Evolutionary conservation across 2,329 filamentous ascomycete species (phyloP).

Genomic region (Diaporthe vaccinii): DNA sequence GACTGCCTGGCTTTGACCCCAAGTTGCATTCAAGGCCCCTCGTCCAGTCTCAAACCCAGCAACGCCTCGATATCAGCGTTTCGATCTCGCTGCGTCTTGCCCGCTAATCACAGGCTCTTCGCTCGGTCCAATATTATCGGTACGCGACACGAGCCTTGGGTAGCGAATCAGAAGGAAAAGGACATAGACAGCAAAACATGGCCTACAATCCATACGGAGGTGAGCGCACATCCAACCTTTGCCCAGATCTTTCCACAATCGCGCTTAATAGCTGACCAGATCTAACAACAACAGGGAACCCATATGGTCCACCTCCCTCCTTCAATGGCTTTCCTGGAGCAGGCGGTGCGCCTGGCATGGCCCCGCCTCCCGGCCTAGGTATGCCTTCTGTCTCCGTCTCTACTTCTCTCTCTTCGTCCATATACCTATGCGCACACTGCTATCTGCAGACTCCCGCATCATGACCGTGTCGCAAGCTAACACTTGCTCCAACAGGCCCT

Average conservation of each 20-base stretch:
- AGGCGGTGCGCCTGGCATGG: conserved; percentile 75
- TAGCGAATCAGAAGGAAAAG: not conserved
- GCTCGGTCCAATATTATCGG: not conserved
- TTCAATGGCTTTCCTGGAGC: conserved; percentile 79
- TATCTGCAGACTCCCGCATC: not conserved
- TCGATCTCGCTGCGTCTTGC: not conserved
- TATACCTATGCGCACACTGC: not conserved
- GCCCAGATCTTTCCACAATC: not conserved
- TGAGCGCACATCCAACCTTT: conserved; percentile 47
- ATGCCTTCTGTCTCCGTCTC: conserved; percentile 51
- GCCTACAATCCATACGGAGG: conserved; percentile 74
- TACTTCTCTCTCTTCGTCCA: not conserved
- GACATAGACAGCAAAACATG: conserved; percentile 54
- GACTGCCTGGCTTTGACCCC: not conserved
- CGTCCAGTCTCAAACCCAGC: not conserved
- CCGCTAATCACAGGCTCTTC: not conserved
- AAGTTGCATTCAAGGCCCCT: not conserved
- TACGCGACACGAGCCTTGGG: not conserved
- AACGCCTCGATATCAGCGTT: not conserved
- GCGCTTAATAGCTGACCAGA: not conserved
- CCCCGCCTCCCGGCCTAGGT: conserved; percentile 87
- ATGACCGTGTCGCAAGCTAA: conserved; percentile 27
- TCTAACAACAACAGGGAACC: conserved; percentile 55
- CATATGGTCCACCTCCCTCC: conserved; percentile 81
- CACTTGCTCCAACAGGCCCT: conserved; percentile 65